phyloP scores from a whole-genome alignment of 2,329 filamentous ascomycete species.

The Blastomyces gilchristii region DNA sequence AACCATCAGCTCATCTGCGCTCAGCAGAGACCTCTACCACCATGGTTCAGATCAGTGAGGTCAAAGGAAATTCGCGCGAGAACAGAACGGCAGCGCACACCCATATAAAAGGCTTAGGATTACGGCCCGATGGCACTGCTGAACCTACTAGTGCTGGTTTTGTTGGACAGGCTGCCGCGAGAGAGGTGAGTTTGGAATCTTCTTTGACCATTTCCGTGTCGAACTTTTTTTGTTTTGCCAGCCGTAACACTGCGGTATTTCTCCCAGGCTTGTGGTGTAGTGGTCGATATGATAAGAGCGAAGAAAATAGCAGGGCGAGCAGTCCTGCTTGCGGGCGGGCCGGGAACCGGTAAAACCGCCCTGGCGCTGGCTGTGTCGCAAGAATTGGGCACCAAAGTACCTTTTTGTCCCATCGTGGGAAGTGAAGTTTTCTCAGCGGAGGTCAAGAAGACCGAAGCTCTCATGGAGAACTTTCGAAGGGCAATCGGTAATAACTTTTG shows the following conservation, averaged over 20 bases:
- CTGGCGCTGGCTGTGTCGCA: slow-evolving; percentile 91
- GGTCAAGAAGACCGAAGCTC: slow-evolving; percentile 97
- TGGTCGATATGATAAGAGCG: slow-evolving; percentile 88
- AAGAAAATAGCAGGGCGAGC: slow-evolving; percentile 98
- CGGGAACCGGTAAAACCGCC: slow-evolving; percentile 94
- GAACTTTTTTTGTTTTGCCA: slow-evolving; percentile 8
- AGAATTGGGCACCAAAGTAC: slow-evolving; percentile 94
- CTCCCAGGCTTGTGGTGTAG: slow-evolving; percentile 77
- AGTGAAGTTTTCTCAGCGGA: slow-evolving; percentile 97
- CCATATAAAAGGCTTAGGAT: slow-evolving; percentile 89
- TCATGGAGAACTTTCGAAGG: slow-evolving; percentile 98
- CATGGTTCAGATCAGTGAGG: slow-evolving; percentile 88
- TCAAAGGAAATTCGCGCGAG: slow-evolving; percentile 88
- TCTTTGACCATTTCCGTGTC: slow-evolving; percentile 4
- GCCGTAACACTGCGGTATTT: slow-evolving; percentile 2
- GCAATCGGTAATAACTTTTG: slow-evolving; percentile 60
- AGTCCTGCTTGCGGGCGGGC: slow-evolving; percentile 84
- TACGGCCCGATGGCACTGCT: slow-evolving; percentile 75
- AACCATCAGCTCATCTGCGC: background rate
- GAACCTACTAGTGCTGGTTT: slow-evolving; percentile 74
- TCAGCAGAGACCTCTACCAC: slow-evolving; percentile 15
- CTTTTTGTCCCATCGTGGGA: slow-evolving; percentile 95
- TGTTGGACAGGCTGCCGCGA: slow-evolving; percentile 74
- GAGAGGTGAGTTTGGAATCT: slow-evolving; percentile 57
- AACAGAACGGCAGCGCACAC: slow-evolving; percentile 94